A percentile compares a stretch with the other conserved stretches of the same genome.
Evolutionary conservation across 1,139 yeast species (phyloP).

Genomic region (Saccharomyces uvarum): DNA sequence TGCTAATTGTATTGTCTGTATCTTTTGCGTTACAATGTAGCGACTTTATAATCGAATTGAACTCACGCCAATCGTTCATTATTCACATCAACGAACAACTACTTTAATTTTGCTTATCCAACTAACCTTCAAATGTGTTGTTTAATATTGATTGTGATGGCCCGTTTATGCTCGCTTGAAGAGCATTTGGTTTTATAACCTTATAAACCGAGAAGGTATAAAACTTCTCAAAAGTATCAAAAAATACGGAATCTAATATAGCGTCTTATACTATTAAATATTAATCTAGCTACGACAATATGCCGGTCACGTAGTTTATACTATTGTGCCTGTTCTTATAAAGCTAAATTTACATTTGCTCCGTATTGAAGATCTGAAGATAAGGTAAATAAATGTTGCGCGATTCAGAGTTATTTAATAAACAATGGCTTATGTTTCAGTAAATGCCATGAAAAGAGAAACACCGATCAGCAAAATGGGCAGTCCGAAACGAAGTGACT

Average conservation of each 20-base stretch:
- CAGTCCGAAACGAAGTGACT: background rate
- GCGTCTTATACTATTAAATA: background rate
- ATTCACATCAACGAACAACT: background rate
- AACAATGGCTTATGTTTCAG: background rate
- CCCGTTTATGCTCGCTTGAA: background rate
- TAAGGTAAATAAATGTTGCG: background rate
- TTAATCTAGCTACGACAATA: background rate
- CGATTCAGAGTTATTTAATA: background rate
- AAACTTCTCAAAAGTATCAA: background rate
- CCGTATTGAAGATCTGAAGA: background rate
- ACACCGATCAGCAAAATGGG: background rate
- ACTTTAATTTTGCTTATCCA: background rate
- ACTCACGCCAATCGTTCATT: conserved; percentile 10
- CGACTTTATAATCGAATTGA: conserved; percentile 10
- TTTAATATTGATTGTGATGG: background rate
- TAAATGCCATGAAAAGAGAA: background rate
- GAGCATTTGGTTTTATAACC: background rate
- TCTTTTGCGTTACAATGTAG: conserved; percentile 5
- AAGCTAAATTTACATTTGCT: background rate
- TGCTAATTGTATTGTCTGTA: background rate
- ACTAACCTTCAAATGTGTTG: background rate
- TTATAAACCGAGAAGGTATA: background rate
- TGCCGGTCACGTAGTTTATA: background rate
- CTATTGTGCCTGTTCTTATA: background rate
- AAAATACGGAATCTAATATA: background rate